phyloP scores from a whole-genome alignment of 148 eudicot genomes.

The Pharnaceum exiguum region DNA sequence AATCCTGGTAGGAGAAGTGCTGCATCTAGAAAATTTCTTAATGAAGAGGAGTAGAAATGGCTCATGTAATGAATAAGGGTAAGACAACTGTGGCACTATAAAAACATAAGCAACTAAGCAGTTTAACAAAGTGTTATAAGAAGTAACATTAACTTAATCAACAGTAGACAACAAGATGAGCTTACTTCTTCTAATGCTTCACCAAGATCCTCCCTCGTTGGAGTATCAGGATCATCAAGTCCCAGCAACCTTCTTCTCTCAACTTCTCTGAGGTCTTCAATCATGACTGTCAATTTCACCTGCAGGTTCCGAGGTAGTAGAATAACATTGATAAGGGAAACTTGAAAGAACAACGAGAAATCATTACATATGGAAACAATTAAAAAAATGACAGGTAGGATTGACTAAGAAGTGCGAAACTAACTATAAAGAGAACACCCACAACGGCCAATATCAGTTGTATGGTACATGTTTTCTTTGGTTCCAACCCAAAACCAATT shows the following conservation, averaged over 20 bases:
- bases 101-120: neutral
- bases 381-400: too few relatives aligned
- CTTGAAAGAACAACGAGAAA: neutral
- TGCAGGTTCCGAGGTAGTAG: conserved; percentile 17
- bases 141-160: neutral
- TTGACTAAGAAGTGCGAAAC: too few relatives aligned
- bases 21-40: too few relatives aligned
- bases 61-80: too few relatives aligned
- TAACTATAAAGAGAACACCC: too few relatives aligned
- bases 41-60: too few relatives aligned
- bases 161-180: neutral
- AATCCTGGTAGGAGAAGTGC: neutral
- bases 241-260: conserved; percentile 84
- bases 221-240: conserved; percentile 82
- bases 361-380: too few relatives aligned
- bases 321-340: neutral
- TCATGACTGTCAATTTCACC: conserved; percentile 85
- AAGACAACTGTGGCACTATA: neutral
- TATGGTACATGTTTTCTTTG: too few relatives aligned
- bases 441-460: too few relatives aligned
- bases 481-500: too few relatives aligned
- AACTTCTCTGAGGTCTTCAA: conserved; percentile 91
- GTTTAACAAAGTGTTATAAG: neutral
- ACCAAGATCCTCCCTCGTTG: conserved; percentile 82
- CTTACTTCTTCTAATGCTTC: conserved; percentile 81